A percentile compares a stretch with the other conserved stretches of the same genome.
Evolutionary conservation across 164 flowering plant species (phyloP).

Genomic region (Vitis labrusca): DNA sequence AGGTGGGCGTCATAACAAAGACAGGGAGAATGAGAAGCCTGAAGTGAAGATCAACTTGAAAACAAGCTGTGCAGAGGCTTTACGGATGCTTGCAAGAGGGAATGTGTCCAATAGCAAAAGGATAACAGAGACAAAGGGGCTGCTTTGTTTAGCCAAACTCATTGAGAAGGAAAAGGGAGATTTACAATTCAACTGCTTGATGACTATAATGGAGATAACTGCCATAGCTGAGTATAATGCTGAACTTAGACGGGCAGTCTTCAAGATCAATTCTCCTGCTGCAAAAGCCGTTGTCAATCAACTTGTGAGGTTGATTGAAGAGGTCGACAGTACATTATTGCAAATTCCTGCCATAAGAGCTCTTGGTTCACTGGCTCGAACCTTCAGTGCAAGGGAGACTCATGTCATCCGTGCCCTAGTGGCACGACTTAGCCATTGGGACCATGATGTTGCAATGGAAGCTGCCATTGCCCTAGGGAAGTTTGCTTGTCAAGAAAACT

Average conservation of each 20-base stretch:
- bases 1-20: conserved; percentile 37
- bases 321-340: conserved; percentile 29
- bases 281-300: conserved; percentile 77
- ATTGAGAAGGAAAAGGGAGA: conserved; percentile 68
- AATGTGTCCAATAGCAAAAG: conserved; percentile 59
- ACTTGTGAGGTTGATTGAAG: conserved; percentile 54
- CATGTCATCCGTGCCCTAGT: conserved; percentile 62
- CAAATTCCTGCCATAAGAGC: conserved; percentile 63
- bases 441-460: conserved; percentile 58
- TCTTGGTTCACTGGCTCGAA: conserved; percentile 75
- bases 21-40: conserved; percentile 54
- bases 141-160: conserved; percentile 70
- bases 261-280: conserved; percentile 70
- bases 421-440: conserved; percentile 34
- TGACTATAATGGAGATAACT: conserved; percentile 73
- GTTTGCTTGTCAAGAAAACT: conserved; percentile 63
- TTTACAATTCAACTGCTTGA: conserved; percentile 63
- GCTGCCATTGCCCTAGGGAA: conserved; percentile 70
- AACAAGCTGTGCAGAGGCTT: conserved; percentile 59
- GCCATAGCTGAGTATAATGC: conserved; percentile 61
- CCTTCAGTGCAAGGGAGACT: conserved; percentile 77
- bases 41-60: conserved; percentile 59
- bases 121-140: conserved; percentile 73
- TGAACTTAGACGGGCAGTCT: conserved; percentile 70
- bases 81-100: conserved; percentile 63